Conservation (phyloP, 768 basidiomycete genomes). For the Boletus rex-veris region DNA sequence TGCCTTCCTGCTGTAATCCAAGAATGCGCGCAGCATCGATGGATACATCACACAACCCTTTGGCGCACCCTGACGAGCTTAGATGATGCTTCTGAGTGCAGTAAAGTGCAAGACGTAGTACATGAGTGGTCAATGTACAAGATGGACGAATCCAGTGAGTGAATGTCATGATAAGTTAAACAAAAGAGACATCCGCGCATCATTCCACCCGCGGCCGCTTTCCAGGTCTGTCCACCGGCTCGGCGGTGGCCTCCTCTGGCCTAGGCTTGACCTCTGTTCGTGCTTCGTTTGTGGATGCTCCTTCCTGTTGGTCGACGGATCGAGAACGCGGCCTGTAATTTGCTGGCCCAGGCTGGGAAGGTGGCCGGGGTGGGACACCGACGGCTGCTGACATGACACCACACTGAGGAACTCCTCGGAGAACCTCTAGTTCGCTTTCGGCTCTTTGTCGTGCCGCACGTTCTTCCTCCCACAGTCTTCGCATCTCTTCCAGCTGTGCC, state of each 20-base stretch:
- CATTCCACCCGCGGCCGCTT: slow-evolving; percentile 34
- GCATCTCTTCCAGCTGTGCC: slow-evolving; percentile 77
- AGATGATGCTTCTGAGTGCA: background rate
- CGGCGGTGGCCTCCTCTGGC: slow-evolving; percentile 17
- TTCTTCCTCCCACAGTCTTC: slow-evolving; percentile 80
- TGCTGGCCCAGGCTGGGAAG: slow-evolving; percentile 12
- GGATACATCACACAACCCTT: too few relatives aligned
- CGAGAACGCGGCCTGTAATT: slow-evolving; percentile 24
- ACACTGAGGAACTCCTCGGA: slow-evolving; percentile 39
- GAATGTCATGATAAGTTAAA: slow-evolving; percentile 19
- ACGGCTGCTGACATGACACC: background rate
- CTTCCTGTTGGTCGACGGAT: slow-evolving; percentile 28
- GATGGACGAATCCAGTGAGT: slow-evolving; percentile 10
- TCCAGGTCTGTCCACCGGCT: slow-evolving; percentile 24
- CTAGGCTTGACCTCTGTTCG: slow-evolving; percentile 23
- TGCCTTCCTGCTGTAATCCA: too few relatives aligned
- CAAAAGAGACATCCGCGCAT: slow-evolving; percentile 2
- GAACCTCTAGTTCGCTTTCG: slow-evolving; percentile 61
- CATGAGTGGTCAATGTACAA: slow-evolving; percentile 12
- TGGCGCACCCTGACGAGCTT: too few relatives aligned
- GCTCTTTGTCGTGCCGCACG: slow-evolving; percentile 53
- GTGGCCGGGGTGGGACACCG: slow-evolving; percentile 13
- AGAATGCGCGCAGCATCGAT: too few relatives aligned
- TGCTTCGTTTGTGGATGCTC: slow-evolving; percentile 11
- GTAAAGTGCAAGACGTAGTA: slow-evolving; percentile 1